Percentiles rank a stretch among this genome's conserved stretches.
phyloP scores from a whole-genome alignment of 306 rosid genomes.

The Comarum palustre region DNA sequence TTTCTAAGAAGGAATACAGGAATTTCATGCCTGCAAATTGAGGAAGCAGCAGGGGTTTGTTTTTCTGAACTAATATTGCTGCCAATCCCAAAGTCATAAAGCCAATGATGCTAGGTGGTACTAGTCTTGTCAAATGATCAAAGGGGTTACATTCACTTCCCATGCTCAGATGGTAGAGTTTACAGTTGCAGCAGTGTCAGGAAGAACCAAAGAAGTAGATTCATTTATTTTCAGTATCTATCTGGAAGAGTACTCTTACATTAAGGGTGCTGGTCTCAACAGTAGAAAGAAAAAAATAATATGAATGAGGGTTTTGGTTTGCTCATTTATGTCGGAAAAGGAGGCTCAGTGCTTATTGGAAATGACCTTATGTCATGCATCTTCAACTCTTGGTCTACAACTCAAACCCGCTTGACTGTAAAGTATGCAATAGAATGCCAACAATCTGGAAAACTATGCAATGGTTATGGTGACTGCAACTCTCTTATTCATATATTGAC shows the following conservation, averaged over 20 bases:
- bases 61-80: not conserved
- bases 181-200: not conserved
- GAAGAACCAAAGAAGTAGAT: not conserved
- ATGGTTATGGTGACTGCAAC: not conserved
- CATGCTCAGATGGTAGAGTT: not conserved
- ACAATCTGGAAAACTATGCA: not conserved
- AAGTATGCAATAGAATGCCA: not conserved
- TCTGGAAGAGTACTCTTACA: not conserved
- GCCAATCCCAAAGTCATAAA: not conserved
- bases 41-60: not conserved
- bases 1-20: not conserved
- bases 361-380: too few relatives aligned
- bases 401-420: not conserved
- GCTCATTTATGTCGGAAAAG: not conserved
- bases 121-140: constrained; percentile 11
- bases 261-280: not conserved
- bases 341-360: not conserved
- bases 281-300: not conserved
- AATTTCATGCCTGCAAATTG: not conserved
- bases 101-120: not conserved
- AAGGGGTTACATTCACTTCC: not conserved
- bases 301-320: not conserved
- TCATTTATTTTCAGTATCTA: not conserved
- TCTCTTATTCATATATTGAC: not conserved
- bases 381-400: too few relatives aligned